These are phyloP conservation scores for Niveomyces coronatus DNA, from an alignment of 2,329 filamentous ascomycete species.

Conservation along the genomic window DNA sequence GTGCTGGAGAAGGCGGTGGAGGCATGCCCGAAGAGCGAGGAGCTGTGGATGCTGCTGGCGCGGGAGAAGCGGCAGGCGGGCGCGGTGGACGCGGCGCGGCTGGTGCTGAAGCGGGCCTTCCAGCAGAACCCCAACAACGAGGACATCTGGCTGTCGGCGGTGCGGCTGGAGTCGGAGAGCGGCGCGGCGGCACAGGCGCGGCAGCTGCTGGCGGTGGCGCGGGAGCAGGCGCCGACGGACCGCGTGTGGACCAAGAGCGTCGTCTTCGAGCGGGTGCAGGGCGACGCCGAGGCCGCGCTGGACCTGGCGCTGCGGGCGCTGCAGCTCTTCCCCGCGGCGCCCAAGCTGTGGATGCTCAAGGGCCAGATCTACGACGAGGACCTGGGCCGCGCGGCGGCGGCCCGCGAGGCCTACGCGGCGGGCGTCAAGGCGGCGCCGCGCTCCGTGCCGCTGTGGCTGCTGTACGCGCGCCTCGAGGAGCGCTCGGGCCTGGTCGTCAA, in stretches of 20 bases:
- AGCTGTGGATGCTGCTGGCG: slow-evolving; percentile 91
- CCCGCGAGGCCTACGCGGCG: slow-evolving; percentile 78
- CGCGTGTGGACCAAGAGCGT: slow-evolving; percentile 96
- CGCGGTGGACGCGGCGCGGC: slow-evolving; percentile 75
- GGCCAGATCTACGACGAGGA: slow-evolving; percentile 95
- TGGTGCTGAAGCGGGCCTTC: slow-evolving; percentile 81
- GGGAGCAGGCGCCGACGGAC: slow-evolving; percentile 84
- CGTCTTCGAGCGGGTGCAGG: slow-evolving; percentile 80
- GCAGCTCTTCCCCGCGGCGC: slow-evolving; percentile 70
- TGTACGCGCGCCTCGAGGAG: slow-evolving; percentile 84
- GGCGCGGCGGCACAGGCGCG: slow-evolving; percentile 72
- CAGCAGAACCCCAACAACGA: slow-evolving; percentile 94
- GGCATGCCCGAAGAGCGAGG: slow-evolving; percentile 81
- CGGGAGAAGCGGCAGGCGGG: slow-evolving; percentile 90
- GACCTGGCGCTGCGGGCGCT: slow-evolving; percentile 81
- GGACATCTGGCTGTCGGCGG: slow-evolving; percentile 93
- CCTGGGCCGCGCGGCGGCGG: slow-evolving; percentile 67
- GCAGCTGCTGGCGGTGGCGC: slow-evolving; percentile 69
- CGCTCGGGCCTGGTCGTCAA: slow-evolving; percentile 75
- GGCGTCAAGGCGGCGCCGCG: slow-evolving; percentile 80
- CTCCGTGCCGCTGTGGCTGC: slow-evolving; percentile 79
- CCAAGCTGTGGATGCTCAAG: slow-evolving; percentile 98
- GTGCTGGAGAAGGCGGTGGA: slow-evolving; percentile 89
- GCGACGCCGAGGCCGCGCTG: slow-evolving; percentile 68
- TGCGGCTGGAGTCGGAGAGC: slow-evolving; percentile 91